Conservation (phyloP, 257 asterid species). For the Fraxinus anomala region DNA sequence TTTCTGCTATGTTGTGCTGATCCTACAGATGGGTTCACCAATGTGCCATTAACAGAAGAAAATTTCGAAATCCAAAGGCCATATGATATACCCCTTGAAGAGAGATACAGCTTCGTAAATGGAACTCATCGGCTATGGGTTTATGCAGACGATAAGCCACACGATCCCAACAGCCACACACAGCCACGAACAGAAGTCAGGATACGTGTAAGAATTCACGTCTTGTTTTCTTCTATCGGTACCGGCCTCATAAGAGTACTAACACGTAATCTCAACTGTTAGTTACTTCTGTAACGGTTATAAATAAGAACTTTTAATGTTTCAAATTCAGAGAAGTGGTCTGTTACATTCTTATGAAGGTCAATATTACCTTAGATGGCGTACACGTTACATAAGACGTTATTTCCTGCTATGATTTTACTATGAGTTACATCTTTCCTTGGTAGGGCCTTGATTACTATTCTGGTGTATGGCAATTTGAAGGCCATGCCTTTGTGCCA, state of each 20-base stretch:
- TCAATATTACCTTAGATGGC: too few relatives aligned
- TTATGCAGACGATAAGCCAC: conserved; percentile 37
- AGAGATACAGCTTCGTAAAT: conserved; percentile 30
- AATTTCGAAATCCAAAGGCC: conserved; percentile 41
- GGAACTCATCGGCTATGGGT: conserved; percentile 46
- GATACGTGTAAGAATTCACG: conserved; percentile 16
- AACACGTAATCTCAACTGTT: not conserved
- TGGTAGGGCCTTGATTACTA: conserved; percentile 41
- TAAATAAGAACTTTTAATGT: too few relatives aligned
- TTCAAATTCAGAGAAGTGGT: too few relatives aligned
- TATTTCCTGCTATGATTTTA: too few relatives aligned
- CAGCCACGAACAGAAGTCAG: conserved; percentile 42
- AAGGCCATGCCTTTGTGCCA: conserved; percentile 38
- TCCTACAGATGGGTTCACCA: conserved; percentile 40
- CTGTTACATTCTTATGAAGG: too few relatives aligned
- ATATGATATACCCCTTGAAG: conserved; percentile 37
- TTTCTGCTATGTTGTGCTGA: conserved; percentile 20
- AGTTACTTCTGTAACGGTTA: too few relatives aligned
- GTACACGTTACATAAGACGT: too few relatives aligned
- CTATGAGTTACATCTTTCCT: too few relatives aligned
- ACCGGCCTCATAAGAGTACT: too few relatives aligned
- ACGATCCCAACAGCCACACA: conserved; percentile 35
- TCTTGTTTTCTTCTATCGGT: not conserved
- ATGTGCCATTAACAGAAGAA: conserved; percentile 29
- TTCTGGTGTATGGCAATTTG: conserved; percentile 41